Base-by-base conservation (phyloP, 2,329 filamentous ascomycete genomes). In the Rhexocercosporidium sp. region DNA sequence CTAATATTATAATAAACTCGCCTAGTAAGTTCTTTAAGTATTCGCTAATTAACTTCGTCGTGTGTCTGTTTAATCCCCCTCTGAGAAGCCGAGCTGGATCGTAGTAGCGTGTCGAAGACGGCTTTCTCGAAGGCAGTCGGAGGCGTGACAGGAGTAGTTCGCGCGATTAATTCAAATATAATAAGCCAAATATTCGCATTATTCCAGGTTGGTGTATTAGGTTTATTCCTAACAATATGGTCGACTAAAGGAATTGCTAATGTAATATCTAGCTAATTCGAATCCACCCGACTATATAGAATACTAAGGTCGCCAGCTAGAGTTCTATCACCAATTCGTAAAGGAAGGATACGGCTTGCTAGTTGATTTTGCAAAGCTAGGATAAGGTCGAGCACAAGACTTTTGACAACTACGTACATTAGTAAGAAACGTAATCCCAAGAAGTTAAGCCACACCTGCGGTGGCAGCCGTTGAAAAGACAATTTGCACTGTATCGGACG, bases 1-100 rank as follows among this genome's bases (percentile, higher is more conserved):
- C 29, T 31, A 9, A 31, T 9, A 31, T 31, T 9, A 9, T 31
- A 31, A 9, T 31, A 31, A 5, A 72, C 68, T 22, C 37, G 66
- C 46, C 70, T 62, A 14, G 59, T 71, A 37, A 75, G 65, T 65
- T 75, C 71, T 66, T 75, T 64, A 27, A 73, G 68, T 61, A 75
- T 76, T 66, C 69, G 68, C 65, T 73, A 9, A 31, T 31, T 31
- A 31, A 31, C 29, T 31, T 31, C 29, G 29, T 31, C 29, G 4
- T 31, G 5, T 31, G 29, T 31, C 9, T 31, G 29, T 31, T 31
- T 9, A 31, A 31, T 31, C 29, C 29, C 29, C 29, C 29, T 31
- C 29, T 31, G 29, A 31, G 1, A 31, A 1, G 9, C 29, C 29
- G 29, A 31, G 29, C 29, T 31, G 29, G 29, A 31, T 31, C 29